Base-by-base conservation (phyloP, 2,329 filamentous ascomycete species). In the Ciborinia camelliae region DNA sequence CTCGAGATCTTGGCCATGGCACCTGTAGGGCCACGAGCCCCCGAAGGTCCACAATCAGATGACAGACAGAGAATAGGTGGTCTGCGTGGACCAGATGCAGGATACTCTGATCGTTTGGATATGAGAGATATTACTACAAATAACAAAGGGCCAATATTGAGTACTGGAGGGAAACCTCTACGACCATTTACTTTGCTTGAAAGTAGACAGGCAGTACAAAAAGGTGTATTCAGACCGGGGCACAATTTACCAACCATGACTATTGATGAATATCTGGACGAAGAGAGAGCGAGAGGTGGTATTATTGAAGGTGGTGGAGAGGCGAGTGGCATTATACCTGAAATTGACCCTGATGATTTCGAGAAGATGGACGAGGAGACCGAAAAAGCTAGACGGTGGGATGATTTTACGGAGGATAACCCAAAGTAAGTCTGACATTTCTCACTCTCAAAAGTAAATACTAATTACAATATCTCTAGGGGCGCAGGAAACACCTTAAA, bases 241-340 rank as follows among this genome's bases (percentile, higher is more conserved):
- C 95, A 99, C 76, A 97, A 91, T 77, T 79, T 99, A 65, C 95
- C 95, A 0, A 98, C 95, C 3, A 98, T 99, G 95, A 91, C 87
- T 1, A 97, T 99, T 67, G 95, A 99, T 71, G 95, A 99, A 79
- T 99, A 98, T 74, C 81, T 99, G 20, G 95, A 96, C 61, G 94
- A 98, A 77, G 95, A 98, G 79, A 84, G 85, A 73, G 84, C 85
- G 70, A 82, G 90, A 68, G 95, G 95, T 20, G 91, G 91, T 26
- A 93, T 99, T 65, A 91, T 98, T 63, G 90, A 97, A 74, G 95
- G 93, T 43, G 92, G 92, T 37, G 93, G 93, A 23, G 90, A 90
- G 72, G 86, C 89, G 69, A 90, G 87, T 70, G 86, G 84, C 20
- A 79, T 86, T 32, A 81, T 82, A 68, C 85, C 87, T 1, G 88